Evolutionary conservation across 1,284 basidiomycete genomes (phyloP).

Genomic region (Singerocomus inundabilis): DNA sequence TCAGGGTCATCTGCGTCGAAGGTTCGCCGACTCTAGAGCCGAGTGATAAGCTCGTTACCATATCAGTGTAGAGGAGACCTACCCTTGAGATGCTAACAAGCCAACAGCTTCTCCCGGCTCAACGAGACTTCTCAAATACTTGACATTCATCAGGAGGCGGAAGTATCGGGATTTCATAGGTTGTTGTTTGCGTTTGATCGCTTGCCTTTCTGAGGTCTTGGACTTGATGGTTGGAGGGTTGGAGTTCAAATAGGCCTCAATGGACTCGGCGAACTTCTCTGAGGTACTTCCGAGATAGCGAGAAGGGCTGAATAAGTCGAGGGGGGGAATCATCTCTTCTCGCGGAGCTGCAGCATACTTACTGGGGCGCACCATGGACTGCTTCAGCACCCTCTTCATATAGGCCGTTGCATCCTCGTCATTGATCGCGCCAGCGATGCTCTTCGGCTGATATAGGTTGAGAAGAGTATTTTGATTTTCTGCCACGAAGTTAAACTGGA

Average conservation of each 20-base stretch:
- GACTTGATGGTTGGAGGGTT: constrained; percentile 68
- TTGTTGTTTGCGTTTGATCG: constrained; percentile 45
- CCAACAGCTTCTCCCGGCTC: constrained; percentile 99
- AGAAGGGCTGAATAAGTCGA: constrained; percentile 79
- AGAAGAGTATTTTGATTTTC: constrained; percentile 84
- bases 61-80: constrained; percentile 28
- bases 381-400: constrained; percentile 92
- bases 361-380: constrained; percentile 47
- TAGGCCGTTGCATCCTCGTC: constrained; percentile 69
- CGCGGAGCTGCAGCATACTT: constrained; percentile 47
- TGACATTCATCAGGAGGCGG: constrained; percentile 79
- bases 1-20: constrained; percentile 99
- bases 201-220: constrained; percentile 45
- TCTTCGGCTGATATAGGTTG: constrained; percentile 68
- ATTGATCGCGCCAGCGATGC: constrained; percentile 61
- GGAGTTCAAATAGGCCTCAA: constrained; percentile 78
- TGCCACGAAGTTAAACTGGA: constrained; percentile 92
- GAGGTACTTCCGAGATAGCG: constrained; percentile 89
- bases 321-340: constrained; percentile 65
- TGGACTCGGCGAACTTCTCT: constrained; percentile 84
- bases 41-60: neutral
- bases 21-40: constrained; percentile 87
- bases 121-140: constrained; percentile 91
- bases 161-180: constrained; percentile 65
- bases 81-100: constrained; percentile 97